Evolutionary conservation across 768 basidiomycete species (phyloP).

Genomic region (Albatrellus ellisii): DNA sequence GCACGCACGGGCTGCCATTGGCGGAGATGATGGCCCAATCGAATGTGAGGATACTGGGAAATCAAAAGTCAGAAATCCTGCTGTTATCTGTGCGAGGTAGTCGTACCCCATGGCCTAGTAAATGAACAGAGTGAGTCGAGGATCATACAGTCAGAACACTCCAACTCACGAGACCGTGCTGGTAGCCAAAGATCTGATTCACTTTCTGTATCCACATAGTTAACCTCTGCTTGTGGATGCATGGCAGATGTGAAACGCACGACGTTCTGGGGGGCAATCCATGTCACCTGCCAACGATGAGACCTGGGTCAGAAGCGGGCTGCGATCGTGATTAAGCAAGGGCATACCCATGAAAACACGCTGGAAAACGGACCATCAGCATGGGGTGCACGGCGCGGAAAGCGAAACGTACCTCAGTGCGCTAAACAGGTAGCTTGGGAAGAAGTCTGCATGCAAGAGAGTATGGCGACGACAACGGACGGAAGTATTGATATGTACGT

Average conservation of each 20-base stretch:
- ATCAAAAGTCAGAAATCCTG: neutral
- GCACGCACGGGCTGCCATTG: slow-evolving; percentile 1
- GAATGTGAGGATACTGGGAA: neutral
- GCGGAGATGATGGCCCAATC: slow-evolving; percentile 7
- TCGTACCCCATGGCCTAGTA: slow-evolving; percentile 1
- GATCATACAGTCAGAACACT: neutral
- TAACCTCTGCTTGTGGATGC: neutral
- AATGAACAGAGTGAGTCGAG: neutral
- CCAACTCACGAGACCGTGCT: neutral
- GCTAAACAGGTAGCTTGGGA: slow-evolving; percentile 15
- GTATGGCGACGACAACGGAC: slow-evolving; percentile 18
- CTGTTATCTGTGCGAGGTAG: neutral
- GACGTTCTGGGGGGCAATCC: slow-evolving; percentile 30
- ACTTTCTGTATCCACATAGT: slow-evolving; percentile 8
- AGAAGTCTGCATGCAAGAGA: neutral
- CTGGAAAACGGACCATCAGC: slow-evolving; percentile 9
- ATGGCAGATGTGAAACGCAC: neutral
- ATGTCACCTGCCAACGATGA: slow-evolving; percentile 11
- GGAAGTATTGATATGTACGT: slow-evolving; percentile 24
- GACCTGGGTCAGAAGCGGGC: neutral
- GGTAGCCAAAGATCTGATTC: slow-evolving; percentile 39
- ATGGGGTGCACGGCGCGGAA: slow-evolving; percentile 13
- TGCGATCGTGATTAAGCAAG: neutral
- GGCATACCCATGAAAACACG: slow-evolving; percentile 27
- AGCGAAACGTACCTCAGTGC: slow-evolving; percentile 19